These are phyloP conservation scores for Acacia pycnantha DNA, from an alignment of 331 rosid species.

Conservation along the genomic window DNA sequence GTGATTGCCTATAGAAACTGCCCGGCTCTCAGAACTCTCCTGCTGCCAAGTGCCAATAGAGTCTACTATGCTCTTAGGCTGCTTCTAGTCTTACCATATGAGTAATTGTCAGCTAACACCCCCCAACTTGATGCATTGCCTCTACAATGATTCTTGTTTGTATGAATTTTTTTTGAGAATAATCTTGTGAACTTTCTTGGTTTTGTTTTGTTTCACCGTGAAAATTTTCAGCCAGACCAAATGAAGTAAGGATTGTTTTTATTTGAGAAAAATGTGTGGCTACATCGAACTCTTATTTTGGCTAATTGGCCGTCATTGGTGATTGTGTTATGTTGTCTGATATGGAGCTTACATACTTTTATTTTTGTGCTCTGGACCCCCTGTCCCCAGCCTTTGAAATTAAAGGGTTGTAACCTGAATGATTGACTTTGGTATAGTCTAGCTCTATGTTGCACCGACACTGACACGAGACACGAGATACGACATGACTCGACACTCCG, in stretches of 20 bases:
- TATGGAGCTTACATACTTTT: neutral
- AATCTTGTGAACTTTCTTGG: neutral
- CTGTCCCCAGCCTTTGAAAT: neutral
- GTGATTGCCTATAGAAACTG: neutral
- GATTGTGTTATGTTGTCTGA: slow-evolving; percentile 11
- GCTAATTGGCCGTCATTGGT: neutral
- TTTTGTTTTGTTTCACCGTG: neutral
- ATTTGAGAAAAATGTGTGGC: neutral
- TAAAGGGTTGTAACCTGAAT: neutral
- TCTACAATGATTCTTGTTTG: neutral
- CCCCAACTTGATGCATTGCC: neutral
- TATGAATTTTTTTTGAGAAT: neutral
- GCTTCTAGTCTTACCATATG: neutral
- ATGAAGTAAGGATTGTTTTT: slow-evolving; percentile 15
- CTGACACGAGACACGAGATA: too few relatives aligned
- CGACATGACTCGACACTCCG: too few relatives aligned
- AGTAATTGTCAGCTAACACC: neutral
- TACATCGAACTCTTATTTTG: neutral
- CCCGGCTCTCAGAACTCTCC: neutral
- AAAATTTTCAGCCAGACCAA: neutral
- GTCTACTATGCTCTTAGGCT: neutral
- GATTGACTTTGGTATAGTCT: slow-evolving; percentile 4
- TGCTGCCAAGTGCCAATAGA: neutral
- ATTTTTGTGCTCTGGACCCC: neutral
- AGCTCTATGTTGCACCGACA: too few relatives aligned